phyloP scores from a whole-genome alignment of 2,329 filamentous ascomycete species.

The Alternaria gansuensis region DNA sequence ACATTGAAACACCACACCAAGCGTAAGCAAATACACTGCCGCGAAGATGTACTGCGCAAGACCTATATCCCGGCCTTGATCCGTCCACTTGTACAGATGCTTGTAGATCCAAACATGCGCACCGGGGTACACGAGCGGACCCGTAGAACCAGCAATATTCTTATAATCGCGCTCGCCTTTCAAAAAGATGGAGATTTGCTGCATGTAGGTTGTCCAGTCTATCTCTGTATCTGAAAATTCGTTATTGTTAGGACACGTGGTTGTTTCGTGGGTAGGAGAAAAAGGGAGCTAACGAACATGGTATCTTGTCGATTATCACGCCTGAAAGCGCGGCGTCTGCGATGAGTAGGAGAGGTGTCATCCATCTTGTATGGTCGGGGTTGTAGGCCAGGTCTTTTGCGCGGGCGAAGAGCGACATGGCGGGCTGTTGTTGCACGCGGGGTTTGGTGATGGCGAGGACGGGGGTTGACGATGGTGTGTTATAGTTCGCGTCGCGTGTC shows the following conservation, averaged over 20 bases:
- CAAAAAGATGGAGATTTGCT: slow-evolving; percentile 82
- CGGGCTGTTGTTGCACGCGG: slow-evolving; percentile 1
- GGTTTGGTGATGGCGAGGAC: not conserved
- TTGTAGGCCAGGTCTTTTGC: slow-evolving; percentile 59
- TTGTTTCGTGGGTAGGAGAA: not conserved
- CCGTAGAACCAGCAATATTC: slow-evolving; percentile 84
- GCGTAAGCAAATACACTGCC: slow-evolving; percentile 76
- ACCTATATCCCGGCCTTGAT: slow-evolving; percentile 76
- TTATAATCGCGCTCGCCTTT: slow-evolving; percentile 89
- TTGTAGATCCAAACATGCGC: slow-evolving; percentile 93
- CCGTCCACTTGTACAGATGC: slow-evolving; percentile 78
- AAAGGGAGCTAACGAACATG: slow-evolving; percentile 68
- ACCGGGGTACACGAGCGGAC: slow-evolving; percentile 93
- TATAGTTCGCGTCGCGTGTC: slow-evolving; percentile 35
- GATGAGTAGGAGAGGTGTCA: slow-evolving; percentile 72
- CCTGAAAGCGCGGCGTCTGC: slow-evolving; percentile 76
- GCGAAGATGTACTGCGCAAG: slow-evolving; percentile 87
- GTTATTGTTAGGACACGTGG: slow-evolving; percentile 33
- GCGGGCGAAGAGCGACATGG: slow-evolving; percentile 52
- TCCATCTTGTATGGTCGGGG: slow-evolving; percentile 67
- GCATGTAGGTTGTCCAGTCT: slow-evolving; percentile 97
- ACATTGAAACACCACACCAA: slow-evolving; percentile 81
- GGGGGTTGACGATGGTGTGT: slow-evolving; percentile 26
- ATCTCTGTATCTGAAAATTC: slow-evolving; percentile 83
- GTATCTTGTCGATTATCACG: slow-evolving; percentile 79